Conservation (phyloP, 331 rosid species). For the Pyracantha coccinea region DNA sequence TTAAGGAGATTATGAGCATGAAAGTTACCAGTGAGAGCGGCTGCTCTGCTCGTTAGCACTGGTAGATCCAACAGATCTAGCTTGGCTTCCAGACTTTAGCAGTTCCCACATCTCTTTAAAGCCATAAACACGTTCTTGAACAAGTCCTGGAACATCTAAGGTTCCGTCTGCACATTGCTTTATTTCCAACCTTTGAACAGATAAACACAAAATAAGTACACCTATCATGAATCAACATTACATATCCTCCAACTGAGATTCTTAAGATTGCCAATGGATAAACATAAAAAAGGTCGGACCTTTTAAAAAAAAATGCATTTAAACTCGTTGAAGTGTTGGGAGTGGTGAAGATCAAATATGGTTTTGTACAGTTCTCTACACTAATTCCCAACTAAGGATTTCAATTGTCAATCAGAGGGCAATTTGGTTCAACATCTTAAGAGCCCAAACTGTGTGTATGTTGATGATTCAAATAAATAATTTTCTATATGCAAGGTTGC, state of each 20-base stretch:
- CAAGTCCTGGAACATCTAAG: slow-evolving; percentile 92
- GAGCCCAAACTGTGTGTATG: not conserved
- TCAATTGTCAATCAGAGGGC: not conserved
- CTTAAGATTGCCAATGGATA: not conserved
- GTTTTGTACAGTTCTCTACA: not conserved
- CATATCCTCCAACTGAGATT: not conserved
- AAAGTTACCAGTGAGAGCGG: slow-evolving; percentile 87
- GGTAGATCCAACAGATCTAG: slow-evolving; percentile 95
- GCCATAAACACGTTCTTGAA: slow-evolving; percentile 61
- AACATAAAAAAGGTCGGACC: not conserved
- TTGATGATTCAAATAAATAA: not conserved
- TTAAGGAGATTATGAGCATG: not conserved
- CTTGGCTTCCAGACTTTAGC: slow-evolving; percentile 70
- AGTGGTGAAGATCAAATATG: not conserved
- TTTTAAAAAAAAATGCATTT: not conserved
- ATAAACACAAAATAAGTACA: slow-evolving; percentile 3
- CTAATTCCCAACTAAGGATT: not conserved
- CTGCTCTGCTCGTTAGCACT: slow-evolving; percentile 92
- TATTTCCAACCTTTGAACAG: slow-evolving; percentile 52
- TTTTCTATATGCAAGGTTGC: not conserved
- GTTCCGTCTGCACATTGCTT: slow-evolving; percentile 70
- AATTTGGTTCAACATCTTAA: not conserved
- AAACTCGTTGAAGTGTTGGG: not conserved
- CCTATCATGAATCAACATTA: not conserved
- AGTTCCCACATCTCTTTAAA: slow-evolving; percentile 80